Evolutionary conservation across 73 alveolate species (phyloP), one percentile per base, ranked within the genome.

Genomic region (Vitrella brassicaformis): DNA sequence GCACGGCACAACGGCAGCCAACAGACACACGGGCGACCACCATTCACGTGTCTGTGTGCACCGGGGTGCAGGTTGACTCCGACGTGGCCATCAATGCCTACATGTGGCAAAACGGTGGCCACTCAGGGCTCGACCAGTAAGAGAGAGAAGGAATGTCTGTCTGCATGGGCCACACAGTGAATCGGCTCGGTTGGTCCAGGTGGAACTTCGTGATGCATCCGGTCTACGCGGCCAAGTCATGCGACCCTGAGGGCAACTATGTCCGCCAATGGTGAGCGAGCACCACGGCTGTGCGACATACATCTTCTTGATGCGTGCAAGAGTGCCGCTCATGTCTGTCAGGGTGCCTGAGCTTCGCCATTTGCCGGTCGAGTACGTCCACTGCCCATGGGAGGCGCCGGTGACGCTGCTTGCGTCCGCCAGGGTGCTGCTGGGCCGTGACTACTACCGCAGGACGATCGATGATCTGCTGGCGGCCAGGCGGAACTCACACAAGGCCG

Each of bases 221-320:
- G 25, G 67, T 75, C 65, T 67, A 31, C 32, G 74, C 82, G 25
- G 82, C 83, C 67, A 76, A 68, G 71, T 66, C 71, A 29, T 73
- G 46, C 47, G 85, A 78, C 25, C 74, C 85, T 29, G 72, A 68
- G 28, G 85, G 85, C 9, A 47, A 46, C 18, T 78, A 0, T 14
- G 79, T 78, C 31, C 80, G 85, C 19, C 72, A 70, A 22, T 78
- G 85, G 85, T n/a, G n/a, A n/a, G n/a, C n/a, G n/a, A n/a, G n/a
- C n/a, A n/a, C n/a, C n/a, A n/a, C n/a, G n/a, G n/a, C n/a, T n/a
- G n/a, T n/a, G n/a, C n/a, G n/a, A n/a, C n/a, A n/a, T n/a, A n/a
- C n/a, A n/a, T n/a, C n/a, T n/a, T n/a, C n/a, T n/a, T n/a, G n/a
- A n/a, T n/a, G n/a, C n/a, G n/a, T n/a, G n/a, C n/a, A n/a, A n/a